Conservation (phyloP, 371 early-diverging fungal species). For the Actinomucor elegans region DNA sequence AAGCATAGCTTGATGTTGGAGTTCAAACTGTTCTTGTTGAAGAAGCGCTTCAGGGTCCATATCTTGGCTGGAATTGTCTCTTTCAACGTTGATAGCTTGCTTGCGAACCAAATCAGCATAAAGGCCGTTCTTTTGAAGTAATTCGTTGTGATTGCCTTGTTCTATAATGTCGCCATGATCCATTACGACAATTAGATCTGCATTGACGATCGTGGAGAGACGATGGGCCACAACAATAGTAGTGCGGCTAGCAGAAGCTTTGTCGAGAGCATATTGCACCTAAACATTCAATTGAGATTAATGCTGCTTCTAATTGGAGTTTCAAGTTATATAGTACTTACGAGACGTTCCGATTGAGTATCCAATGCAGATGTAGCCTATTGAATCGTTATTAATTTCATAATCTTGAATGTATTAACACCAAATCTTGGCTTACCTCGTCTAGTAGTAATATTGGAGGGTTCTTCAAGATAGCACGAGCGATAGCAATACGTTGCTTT, state of each 20-base stretch:
- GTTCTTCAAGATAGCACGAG: conserved; percentile 69
- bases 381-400: no score
- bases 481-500: conserved; percentile 79
- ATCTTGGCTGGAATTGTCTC: background rate
- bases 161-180: conserved; percentile 66
- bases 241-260: conserved; percentile 68
- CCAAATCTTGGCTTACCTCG: conserved; percentile 46
- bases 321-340: no score
- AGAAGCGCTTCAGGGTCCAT: background rate
- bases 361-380: conserved; percentile 80
- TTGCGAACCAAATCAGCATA: conserved; percentile 51
- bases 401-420: no score
- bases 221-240: conserved; percentile 90
- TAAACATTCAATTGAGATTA: no score
- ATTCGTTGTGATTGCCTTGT: conserved; percentile 60
- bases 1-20: background rate
- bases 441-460: conserved; percentile 71
- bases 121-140: conserved; percentile 39
- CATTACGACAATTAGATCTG: conserved; percentile 78
- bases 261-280: conserved; percentile 78
- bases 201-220: conserved; percentile 70
- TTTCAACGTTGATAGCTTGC: conserved; percentile 19
- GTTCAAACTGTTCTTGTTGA: conserved; percentile 14
- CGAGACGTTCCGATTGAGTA: conserved; percentile 72
- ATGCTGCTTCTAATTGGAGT: no score